Percentiles rank a stretch among this genome's conserved stretches.
Evolutionary conservation across 176 grass and related monocot species (phyloP).

Genomic region (Triticum aestivum): IWGSC_CS_RefSeq_v2.1 NC_057799.1:405730716-405731215

Average conservation of each 20-base stretch:
- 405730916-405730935: conserved; percentile 58
- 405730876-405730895: conserved; percentile 56
- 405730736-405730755: conserved; percentile 39
- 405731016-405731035: conserved; percentile 55
- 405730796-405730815: conserved; percentile 77
- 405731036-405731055: conserved; percentile 65
- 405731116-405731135: neutral
- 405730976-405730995: conserved; percentile 73
- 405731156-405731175: conserved; percentile 71
- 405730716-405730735: conserved; percentile 31
- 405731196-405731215: conserved; percentile 93
- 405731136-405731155: conserved; percentile 35
- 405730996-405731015: conserved; percentile 64
- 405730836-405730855: conserved; percentile 82
- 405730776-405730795: conserved; percentile 71
- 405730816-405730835: conserved; percentile 75
- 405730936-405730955: conserved; percentile 76
- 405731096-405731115: neutral
- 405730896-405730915: conserved; percentile 62
- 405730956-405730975: conserved; percentile 69
- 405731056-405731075: conserved; percentile 66
- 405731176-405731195: conserved; percentile 73
- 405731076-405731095: neutral
- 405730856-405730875: conserved; percentile 54
- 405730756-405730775: conserved; percentile 72